Evolutionary conservation across 805 yeast species (phyloP).

Genomic region (Yarrowia deformans): DNA sequence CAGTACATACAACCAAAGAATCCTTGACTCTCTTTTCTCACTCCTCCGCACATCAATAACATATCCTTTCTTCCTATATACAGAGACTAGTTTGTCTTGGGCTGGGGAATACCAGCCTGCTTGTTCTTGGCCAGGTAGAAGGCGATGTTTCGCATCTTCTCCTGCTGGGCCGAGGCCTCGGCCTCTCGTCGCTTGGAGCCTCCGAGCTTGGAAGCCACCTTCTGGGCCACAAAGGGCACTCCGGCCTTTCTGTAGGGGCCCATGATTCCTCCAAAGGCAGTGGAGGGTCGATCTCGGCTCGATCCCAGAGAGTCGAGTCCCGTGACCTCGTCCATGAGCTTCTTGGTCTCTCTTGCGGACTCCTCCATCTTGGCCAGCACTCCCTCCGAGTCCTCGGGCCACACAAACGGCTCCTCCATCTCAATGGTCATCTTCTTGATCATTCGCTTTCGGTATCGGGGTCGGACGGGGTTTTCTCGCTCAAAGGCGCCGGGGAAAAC

Average conservation of each 20-base stretch:
- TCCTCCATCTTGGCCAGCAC: slow-evolving; percentile 46
- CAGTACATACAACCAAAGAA: too few relatives aligned
- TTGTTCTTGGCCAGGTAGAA: slow-evolving; percentile 34
- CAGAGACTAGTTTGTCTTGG: slow-evolving; percentile 32
- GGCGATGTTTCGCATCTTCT: slow-evolving; percentile 32
- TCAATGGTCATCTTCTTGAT: slow-evolving; percentile 96
- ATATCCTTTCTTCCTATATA: slow-evolving; percentile 19
- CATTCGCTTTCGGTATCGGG: slow-evolving; percentile 80
- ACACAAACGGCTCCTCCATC: slow-evolving; percentile 92
- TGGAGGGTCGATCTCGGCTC: slow-evolving; percentile 69
- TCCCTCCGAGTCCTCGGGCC: slow-evolving; percentile 66
- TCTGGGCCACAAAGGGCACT: slow-evolving; percentile 67
- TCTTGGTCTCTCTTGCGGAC: slow-evolving; percentile 57
- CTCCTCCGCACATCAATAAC: not conserved
- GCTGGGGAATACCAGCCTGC: slow-evolving; percentile 32
- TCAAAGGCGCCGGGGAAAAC: slow-evolving; percentile 74
- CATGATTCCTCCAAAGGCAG: slow-evolving; percentile 75
- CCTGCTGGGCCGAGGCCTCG: slow-evolving; percentile 42
- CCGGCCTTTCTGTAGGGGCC: slow-evolving; percentile 68
- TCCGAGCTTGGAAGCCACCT: slow-evolving; percentile 52
- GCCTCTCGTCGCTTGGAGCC: slow-evolving; percentile 55
- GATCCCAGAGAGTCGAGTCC: slow-evolving; percentile 61
- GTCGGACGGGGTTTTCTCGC: slow-evolving; percentile 64
- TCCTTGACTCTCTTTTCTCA: not conserved
- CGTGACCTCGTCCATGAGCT: slow-evolving; percentile 60